Evolutionary conservation across 1,284 basidiomycete genomes (phyloP), one percentile per base, ranked within the genome.

Genomic region (Puccinia coronata): DNA sequence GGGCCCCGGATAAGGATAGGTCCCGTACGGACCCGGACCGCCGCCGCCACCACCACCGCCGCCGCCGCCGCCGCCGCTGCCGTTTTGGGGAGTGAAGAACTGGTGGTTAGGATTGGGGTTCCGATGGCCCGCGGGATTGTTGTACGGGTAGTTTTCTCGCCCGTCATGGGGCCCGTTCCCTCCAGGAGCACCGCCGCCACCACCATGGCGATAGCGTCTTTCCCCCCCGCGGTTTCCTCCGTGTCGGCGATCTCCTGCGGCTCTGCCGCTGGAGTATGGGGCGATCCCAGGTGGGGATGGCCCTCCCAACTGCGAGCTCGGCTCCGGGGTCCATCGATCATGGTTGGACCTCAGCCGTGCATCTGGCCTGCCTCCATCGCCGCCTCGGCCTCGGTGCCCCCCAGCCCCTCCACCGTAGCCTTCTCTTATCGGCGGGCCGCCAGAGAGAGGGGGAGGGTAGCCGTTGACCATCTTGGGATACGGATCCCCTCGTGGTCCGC

Each of bases 241-340:
- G 0, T 70, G 67, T 70, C 67, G 41, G 4, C 67, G 67, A 47
- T 70, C 67, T 47, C 28, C 47, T 11, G 18, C 47, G 12, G 8
- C 16, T 41, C 67, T 12, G 1, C 43, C 67, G 43, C 49, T 72
- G 31, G 49, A 34, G 34, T 72, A 72, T n/a, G 61, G 61, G 34
- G 34, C 18, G 36, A 63, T 39, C 4, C 47, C 70, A 18, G 49
- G n/a, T 36, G 70, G 51, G 2, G 28, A 28, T 18, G 34, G 70
- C n/a, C 39, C 67, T 25, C 39, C 67, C 4, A 70, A 23, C 28
- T 70, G 67, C 36, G 67, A 49, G 25, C 14, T 72, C 20, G 70
- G 34, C 34, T 72, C 70, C 23, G 70, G 70, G 4, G 70, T 53
- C 70, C 70, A 72, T 55, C 70, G 70, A 49, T 72, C 70, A 39